Conservation (phyloP, 257 asterid species). For the Solanum pimpinellifolium region DNA sequence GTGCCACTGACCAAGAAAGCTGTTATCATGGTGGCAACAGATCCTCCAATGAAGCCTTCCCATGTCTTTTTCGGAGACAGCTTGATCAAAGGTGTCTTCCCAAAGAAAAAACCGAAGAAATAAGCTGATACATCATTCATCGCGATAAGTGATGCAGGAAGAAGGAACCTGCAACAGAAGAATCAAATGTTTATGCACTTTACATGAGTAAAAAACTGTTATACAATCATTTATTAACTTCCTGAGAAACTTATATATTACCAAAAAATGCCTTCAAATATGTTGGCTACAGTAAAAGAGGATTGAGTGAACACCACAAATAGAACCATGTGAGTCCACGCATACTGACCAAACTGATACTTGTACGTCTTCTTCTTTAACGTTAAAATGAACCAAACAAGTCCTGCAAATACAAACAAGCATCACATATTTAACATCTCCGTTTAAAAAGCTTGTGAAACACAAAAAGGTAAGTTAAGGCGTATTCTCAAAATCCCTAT, state of each 20-base stretch:
- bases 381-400: constrained; percentile 84
- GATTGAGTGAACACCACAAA: constrained; percentile 70
- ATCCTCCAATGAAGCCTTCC: constrained; percentile 96
- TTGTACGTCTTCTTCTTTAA: constrained; percentile 82
- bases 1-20: constrained; percentile 51
- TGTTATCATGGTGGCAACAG: constrained; percentile 58
- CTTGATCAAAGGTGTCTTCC: constrained; percentile 80
- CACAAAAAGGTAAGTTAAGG: background rate
- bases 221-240: background rate
- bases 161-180: constrained; percentile 75
- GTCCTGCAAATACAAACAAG: constrained; percentile 29
- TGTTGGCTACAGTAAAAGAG: constrained; percentile 66
- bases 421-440: background rate
- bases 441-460: background rate
- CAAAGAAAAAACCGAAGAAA: constrained; percentile 79
- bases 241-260: constrained; percentile 8
- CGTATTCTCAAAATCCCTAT: background rate
- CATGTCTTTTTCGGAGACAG: constrained; percentile 85
- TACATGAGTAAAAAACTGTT: background rate
- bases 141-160: constrained; percentile 85
- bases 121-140: constrained; percentile 81
- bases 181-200: constrained; percentile 14
- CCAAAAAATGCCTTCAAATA: constrained; percentile 84
- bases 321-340: constrained; percentile 84
- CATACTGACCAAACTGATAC: constrained; percentile 86